phyloP scores from a whole-genome alignment of 805 yeast genomes.

The Komagataella kurtzmanii region DNA sequence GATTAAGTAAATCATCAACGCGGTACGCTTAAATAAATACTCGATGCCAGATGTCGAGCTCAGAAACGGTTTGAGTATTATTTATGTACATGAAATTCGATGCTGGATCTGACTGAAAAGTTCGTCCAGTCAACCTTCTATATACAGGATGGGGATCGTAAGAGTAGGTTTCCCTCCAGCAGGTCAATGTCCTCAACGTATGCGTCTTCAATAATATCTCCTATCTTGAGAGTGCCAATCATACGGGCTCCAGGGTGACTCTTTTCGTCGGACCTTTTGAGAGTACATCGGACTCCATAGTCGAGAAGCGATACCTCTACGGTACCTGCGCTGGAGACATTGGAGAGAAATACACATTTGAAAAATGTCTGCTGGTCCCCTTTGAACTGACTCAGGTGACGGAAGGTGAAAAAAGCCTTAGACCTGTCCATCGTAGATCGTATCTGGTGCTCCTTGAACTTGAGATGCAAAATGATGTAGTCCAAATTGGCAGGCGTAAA shows the following conservation, averaged over 20 bases:
- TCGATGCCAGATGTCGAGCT: neutral
- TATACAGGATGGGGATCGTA: constrained; percentile 5
- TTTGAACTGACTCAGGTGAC: constrained; percentile 11
- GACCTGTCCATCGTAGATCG: constrained; percentile 13
- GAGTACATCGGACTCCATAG: constrained; percentile 14
- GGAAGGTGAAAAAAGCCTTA: constrained; percentile 23
- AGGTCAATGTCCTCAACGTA: constrained; percentile 26
- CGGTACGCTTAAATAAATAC: neutral
- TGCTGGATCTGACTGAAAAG: neutral
- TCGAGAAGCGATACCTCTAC: constrained; percentile 15
- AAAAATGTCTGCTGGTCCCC: constrained; percentile 5
- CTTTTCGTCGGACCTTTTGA: neutral
- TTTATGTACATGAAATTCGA: neutral
- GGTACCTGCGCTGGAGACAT: constrained; percentile 23
- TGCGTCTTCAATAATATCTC: constrained; percentile 26
- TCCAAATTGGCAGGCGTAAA: constrained; percentile 21
- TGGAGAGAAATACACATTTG: constrained; percentile 26
- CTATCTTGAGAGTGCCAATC: constrained; percentile 21
- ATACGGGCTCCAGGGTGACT: neutral
- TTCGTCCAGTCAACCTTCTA: neutral
- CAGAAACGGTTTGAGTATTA: neutral
- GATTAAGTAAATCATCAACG: neutral
- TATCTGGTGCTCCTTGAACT: constrained; percentile 25
- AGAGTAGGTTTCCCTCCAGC: constrained; percentile 24
- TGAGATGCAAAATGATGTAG: constrained; percentile 27